phyloP scores from a whole-genome alignment of 768 basidiomycete species.

The Rossbeevera mucosa region DNA sequence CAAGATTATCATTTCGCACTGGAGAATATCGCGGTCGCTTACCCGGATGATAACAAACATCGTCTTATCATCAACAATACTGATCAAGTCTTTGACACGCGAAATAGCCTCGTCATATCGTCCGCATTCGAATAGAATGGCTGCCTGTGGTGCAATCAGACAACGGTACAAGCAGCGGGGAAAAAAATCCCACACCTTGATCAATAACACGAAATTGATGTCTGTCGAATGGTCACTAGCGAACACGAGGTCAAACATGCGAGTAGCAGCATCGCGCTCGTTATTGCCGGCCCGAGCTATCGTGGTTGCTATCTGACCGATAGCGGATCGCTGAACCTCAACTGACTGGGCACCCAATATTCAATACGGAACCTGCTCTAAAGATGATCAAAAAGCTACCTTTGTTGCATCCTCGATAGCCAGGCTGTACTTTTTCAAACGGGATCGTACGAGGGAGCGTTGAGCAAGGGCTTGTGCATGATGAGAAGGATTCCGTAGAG shows the following conservation, averaged over 20 bases:
- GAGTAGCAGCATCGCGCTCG: background rate
- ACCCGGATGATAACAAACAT: constrained; percentile 1
- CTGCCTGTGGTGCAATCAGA: background rate
- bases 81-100: constrained; percentile 2
- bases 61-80: background rate
- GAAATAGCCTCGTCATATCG: constrained; percentile 2
- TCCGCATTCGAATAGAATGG: constrained; percentile 6
- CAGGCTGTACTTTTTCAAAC: background rate
- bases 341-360: constrained; percentile 5
- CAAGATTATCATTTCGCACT: background rate
- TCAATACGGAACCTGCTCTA: background rate
- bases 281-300: background rate
- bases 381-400: background rate
- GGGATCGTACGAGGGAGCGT: background rate
- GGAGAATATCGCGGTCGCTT: background rate
- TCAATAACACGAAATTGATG: constrained; percentile 5
- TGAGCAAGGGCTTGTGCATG: background rate
- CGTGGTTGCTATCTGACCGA: constrained; percentile 8
- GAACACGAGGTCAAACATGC: constrained; percentile 10
- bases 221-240: background rate
- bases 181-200: constrained; percentile 1
- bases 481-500: background rate
- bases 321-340: background rate
- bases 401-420: constrained; percentile 3
- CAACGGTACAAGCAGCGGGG: background rate